Evolutionary conservation across 257 asterid species (phyloP), one percentile per base, ranked within the genome.

Genomic region (Buddleja alternifolia): DNA sequence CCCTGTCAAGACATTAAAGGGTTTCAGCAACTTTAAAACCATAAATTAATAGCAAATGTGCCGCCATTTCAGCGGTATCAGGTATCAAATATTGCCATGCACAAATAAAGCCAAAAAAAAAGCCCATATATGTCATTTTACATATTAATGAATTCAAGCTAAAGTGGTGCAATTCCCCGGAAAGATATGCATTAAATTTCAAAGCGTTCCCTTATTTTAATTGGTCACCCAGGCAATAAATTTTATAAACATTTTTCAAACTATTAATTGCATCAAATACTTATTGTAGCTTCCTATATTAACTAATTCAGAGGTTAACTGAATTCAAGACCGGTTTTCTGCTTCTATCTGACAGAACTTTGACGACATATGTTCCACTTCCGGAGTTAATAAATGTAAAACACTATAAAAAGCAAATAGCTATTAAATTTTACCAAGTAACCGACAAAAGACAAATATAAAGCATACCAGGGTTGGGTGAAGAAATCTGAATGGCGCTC

Each of bases 401-500:
- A 53, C 24, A 24, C 56, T 14, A 24, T 12, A 32, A 40, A 29
- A 45, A 63, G 19, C 15, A 59, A 20, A 16, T 47, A 44, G 24
- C 15, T 54, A 58, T 8, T 16, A 11, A 9, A 19, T n/a, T 21
- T n/a, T 36, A 53, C 40, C n/a, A n/a, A n/a, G n/a, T n/a, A 74
- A 20, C 36, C 21, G 19, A 29, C 45, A 52, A 16, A 9, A 9
- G 47, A 51, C 56, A 80, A 60, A 65, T 20, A 51, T 40, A 42
- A 71, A 40, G n/a, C 87, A 52, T 89, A 94, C 99, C 99, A 91
- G 55, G 99, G 90, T 70, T 94, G 99, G 78, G 72, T 81, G 84
- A 77, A 94, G 84, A 91, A 94, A 41, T 91, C 97, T 23, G 99
- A 84, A 53, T 88, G 88, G 8, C 90, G 91, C 81, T 89, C 99